Evolutionary conservation across 1,284 basidiomycete genomes (phyloP), one percentile per base, ranked within the genome.

Genomic region (Tilletia walkeri): DNA sequence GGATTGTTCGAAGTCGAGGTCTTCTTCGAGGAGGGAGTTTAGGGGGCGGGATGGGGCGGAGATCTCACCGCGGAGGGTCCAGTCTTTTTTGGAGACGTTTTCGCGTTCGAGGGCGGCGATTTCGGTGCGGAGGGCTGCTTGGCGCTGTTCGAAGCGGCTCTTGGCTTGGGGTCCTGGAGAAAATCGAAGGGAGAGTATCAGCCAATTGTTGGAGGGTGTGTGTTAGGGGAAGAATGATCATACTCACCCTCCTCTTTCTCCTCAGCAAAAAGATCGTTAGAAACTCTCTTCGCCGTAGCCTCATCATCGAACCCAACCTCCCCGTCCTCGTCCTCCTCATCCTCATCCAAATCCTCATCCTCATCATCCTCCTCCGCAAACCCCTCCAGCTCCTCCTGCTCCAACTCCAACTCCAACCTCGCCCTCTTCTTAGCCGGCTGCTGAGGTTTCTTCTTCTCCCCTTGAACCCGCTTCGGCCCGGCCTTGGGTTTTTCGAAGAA

Each of bases 1-100:
- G 14, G 91, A 89, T 49, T 87, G 91, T 76, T 99, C 96, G 76
- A 95, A 99, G 72, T 98, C 95, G 54, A 99, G 88, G 83, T 97
- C 93, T 84, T 98, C 92, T 83, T 94, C 93, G 14, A 99, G 87
- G 18, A 98, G 86, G 34, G 92, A 92, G 85, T 99, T 95, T 80
- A 93, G 89, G 0, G 96, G 95, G 67, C 96, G 89, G 54, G 90
- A 86, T 49, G 90, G 88, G 5, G 92, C 89, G 12, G 88, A 89
- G 12, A 93, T 93, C 85, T 99, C 96, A 63, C 96, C 95, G 86
- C 92, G 89, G 47, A 98, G 87, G 5, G 90, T 91, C 96, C 96
- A 99, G 75, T 98, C 95, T 79, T 88, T 88, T 47, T 86, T 85
- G 5, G 85, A 86, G 36, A 88, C 85, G 61, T 88, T 88, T 79